Evolutionary conservation across 106 monocot genomes (phyloP).

Genomic region (Agapanthus africanus): DNA sequence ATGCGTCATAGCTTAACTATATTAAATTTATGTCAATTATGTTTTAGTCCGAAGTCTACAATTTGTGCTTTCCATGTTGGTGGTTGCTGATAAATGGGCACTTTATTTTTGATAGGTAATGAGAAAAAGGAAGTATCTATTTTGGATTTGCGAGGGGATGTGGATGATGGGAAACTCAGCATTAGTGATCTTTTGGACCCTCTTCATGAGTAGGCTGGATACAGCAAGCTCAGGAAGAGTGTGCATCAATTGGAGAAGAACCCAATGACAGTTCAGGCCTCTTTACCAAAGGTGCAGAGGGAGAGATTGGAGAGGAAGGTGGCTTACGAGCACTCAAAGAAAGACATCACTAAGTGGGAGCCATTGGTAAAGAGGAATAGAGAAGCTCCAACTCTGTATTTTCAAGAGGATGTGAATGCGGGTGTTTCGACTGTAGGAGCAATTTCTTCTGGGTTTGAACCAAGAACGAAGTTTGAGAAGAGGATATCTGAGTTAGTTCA

Average conservation of each 20-base stretch:
- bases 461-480: slow-evolving; percentile 90
- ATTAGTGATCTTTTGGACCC: slow-evolving; percentile 61
- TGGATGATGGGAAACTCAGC: slow-evolving; percentile 26
- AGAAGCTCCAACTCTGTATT: slow-evolving; percentile 76
- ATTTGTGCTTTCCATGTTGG: neutral
- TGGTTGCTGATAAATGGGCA: neutral
- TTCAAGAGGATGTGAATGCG: slow-evolving; percentile 58
- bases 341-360: slow-evolving; percentile 96
- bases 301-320: slow-evolving; percentile 77
- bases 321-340: slow-evolving; percentile 62
- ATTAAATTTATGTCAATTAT: too few relatives aligned
- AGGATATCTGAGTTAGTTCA: slow-evolving; percentile 57
- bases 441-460: slow-evolving; percentile 64
- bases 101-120: neutral
- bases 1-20: too few relatives aligned
- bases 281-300: slow-evolving; percentile 68
- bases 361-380: slow-evolving; percentile 83
- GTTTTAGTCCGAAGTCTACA: too few relatives aligned
- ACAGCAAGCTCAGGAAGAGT: slow-evolving; percentile 69
- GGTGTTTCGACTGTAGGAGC: slow-evolving; percentile 72
- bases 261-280: slow-evolving; percentile 53
- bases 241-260: slow-evolving; percentile 44
- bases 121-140: slow-evolving; percentile 30
- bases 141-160: slow-evolving; percentile 21
- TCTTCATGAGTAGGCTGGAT: slow-evolving; percentile 63